phyloP scores from a whole-genome alignment of 163 green algal species.

The Chlamydomonas reinhardtii region DNA sequence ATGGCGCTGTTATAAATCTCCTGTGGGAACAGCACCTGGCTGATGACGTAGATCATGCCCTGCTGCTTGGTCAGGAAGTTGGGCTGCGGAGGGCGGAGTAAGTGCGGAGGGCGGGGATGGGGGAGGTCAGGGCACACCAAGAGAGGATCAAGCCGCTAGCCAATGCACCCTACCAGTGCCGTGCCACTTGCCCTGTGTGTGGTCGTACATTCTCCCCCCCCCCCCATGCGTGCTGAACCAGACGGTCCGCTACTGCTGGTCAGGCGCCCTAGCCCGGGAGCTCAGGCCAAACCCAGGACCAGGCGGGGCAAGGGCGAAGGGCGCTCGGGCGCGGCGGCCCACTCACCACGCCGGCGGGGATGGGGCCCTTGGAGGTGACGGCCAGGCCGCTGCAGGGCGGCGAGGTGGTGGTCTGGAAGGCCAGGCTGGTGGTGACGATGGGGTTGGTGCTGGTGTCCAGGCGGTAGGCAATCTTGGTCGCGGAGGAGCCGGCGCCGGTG shows the following conservation, averaged over 20 bases:
- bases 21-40: background rate
- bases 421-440: background rate
- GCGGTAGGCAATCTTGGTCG: background rate
- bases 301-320: too few relatives aligned
- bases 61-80: slow-evolving; percentile 2
- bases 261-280: too few relatives aligned
- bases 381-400: background rate
- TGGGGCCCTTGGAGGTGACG: background rate
- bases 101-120: too few relatives aligned
- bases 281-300: too few relatives aligned
- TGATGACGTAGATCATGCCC: slow-evolving; percentile 15
- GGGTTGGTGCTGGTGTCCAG: background rate
- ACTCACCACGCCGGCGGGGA: slow-evolving; percentile 26
- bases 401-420: background rate
- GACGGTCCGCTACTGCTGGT: too few relatives aligned
- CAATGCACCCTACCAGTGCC: too few relatives aligned
- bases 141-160: too few relatives aligned
- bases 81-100: background rate
- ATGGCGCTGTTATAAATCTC: background rate
- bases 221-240: too few relatives aligned
- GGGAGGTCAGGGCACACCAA: too few relatives aligned
- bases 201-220: too few relatives aligned
- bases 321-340: too few relatives aligned
- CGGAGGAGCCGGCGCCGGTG: background rate
- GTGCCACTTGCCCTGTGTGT: too few relatives aligned